Evolutionary conservation across 768 basidiomycete genomes (phyloP).

Genomic region (Russula compacta): DNA sequence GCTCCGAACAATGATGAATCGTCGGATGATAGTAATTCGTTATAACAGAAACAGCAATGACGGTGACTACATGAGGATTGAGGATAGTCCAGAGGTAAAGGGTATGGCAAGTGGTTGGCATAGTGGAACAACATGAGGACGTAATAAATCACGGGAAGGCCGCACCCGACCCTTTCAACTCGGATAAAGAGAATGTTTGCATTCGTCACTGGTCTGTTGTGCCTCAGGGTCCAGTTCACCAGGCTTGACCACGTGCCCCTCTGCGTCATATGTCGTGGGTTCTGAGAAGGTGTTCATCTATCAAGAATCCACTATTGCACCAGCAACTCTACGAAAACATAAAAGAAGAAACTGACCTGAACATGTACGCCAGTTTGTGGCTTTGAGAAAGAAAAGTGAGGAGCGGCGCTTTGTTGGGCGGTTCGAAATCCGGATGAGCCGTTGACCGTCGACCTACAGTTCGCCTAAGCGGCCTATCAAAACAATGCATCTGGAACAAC

Average conservation of each 20-base stretch:
- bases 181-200: conserved; percentile 41
- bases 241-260: conserved; percentile 38
- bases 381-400: conserved; percentile 13
- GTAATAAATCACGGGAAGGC: neutral
- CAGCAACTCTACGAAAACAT: no score
- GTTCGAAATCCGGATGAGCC: conserved; percentile 17
- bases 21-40: neutral
- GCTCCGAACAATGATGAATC: neutral
- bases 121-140: neutral
- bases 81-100: neutral
- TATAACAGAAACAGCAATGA: neutral
- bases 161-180: neutral
- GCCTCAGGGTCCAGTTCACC: conserved; percentile 51
- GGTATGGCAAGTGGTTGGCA: neutral
- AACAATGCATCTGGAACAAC: neutral
- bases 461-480: conserved; percentile 16
- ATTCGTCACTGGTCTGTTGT: conserved; percentile 49
- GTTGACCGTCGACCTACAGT: conserved; percentile 19
- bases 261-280: conserved; percentile 45
- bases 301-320: neutral
- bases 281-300: conserved; percentile 21
- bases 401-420: conserved; percentile 1
- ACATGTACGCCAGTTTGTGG: conserved; percentile 27
- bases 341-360: conserved; percentile 25
- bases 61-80: neutral